Conservation (phyloP, 257 asterid genomes). For the Nicotiana knightiana region DNA sequence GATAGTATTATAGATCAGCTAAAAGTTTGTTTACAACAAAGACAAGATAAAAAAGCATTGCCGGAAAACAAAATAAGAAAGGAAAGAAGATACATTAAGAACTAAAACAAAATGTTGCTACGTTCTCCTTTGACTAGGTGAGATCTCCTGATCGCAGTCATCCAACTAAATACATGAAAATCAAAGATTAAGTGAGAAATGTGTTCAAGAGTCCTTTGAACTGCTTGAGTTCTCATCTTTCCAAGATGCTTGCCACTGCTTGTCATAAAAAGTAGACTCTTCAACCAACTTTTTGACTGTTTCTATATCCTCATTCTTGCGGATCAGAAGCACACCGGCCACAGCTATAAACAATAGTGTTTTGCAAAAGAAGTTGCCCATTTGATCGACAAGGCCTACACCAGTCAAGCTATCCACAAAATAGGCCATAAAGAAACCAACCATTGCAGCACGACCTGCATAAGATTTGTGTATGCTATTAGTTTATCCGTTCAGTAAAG, state of each 20-base stretch:
- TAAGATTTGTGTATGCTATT: not conserved
- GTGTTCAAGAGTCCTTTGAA: constrained; percentile 1
- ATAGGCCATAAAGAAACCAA: constrained; percentile 98
- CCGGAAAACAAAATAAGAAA: not conserved
- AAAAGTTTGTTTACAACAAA: not conserved
- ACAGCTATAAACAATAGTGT: constrained; percentile 70
- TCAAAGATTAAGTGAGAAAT: constrained; percentile 2
- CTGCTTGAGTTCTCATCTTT: constrained; percentile 9
- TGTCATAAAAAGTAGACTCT: constrained; percentile 22
- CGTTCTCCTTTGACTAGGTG: not conserved
- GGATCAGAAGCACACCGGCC: constrained; percentile 68
- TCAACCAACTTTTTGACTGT: constrained; percentile 13
- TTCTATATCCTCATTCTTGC: constrained; percentile 63
- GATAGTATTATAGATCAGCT: not conserved
- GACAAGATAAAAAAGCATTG: not conserved
- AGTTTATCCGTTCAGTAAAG: not conserved
- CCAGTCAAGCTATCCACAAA: constrained; percentile 92
- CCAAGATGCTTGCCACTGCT: constrained; percentile 25
- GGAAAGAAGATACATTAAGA: not conserved
- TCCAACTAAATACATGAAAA: not conserved
- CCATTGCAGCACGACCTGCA: constrained; percentile 99
- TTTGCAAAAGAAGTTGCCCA: constrained; percentile 94
- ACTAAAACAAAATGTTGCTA: not conserved
- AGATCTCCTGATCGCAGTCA: not conserved
- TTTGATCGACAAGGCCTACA: constrained; percentile 89